Percentiles rank a stretch among this genome's conserved stretches.
Evolutionary conservation across 2,329 filamentous ascomycete species (phyloP).

Genomic region (Pseudogymnoascus sp.): DNA sequence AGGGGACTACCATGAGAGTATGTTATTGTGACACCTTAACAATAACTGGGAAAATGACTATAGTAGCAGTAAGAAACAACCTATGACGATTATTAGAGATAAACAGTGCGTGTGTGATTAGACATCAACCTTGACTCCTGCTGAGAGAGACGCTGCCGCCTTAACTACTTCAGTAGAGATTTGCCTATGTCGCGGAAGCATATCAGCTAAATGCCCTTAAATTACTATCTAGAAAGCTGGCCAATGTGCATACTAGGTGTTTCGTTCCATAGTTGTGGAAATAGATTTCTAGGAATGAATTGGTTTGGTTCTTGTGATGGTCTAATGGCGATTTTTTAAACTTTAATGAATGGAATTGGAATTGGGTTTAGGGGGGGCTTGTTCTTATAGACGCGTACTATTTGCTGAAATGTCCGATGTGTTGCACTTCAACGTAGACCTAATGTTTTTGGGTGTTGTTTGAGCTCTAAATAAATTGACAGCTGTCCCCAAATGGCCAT

Average conservation of each 20-base stretch:
- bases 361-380: neutral
- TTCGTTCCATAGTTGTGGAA: neutral
- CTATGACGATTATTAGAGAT: neutral
- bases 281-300: neutral
- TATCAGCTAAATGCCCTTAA: neutral
- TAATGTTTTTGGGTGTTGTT: neutral
- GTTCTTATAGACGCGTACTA: neutral
- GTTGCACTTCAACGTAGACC: neutral
- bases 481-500: neutral
- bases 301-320: neutral
- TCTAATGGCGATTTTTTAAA: neutral
- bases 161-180: neutral
- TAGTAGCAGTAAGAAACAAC: neutral
- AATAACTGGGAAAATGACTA: neutral
- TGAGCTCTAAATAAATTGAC: neutral
- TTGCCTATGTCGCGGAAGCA: neutral
- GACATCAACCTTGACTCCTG: neutral
- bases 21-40: neutral
- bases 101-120: neutral
- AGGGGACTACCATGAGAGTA: neutral
- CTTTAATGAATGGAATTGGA: neutral
- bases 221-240: neutral
- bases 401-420: neutral
- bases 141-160: neutral
- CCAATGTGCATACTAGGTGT: neutral